Evolutionary conservation across 2,329 filamentous ascomycete species (phyloP).

Genomic region (Clarireedia paspali): DNA sequence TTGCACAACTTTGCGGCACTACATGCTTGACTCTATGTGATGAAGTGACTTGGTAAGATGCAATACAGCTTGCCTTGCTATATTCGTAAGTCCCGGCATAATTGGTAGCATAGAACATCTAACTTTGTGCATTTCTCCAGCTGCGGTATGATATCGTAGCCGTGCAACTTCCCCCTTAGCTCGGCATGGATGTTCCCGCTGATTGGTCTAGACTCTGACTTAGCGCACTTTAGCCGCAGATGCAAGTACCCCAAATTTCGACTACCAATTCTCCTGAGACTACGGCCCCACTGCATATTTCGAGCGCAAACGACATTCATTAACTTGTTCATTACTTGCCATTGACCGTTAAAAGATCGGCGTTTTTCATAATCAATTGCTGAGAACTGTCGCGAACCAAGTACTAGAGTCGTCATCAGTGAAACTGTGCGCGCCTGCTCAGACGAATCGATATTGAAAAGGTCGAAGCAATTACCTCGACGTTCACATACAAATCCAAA

Average conservation of each 20-base stretch:
- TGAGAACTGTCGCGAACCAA: too few relatives aligned
- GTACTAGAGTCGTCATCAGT: too few relatives aligned
- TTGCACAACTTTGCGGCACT: background rate
- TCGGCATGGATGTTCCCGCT: background rate
- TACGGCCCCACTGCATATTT: background rate
- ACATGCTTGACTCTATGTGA: background rate
- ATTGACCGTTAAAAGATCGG: too few relatives aligned
- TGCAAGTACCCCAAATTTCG: slow-evolving; percentile 4
- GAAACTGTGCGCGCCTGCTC: background rate
- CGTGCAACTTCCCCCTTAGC: background rate
- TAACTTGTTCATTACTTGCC: too few relatives aligned
- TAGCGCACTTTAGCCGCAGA: slow-evolving; percentile 1
- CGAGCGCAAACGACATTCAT: background rate
- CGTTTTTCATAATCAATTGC: too few relatives aligned
- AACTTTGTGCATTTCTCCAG: background rate
- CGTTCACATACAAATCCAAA: background rate
- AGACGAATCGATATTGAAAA: background rate
- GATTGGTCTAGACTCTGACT: slow-evolving; percentile 3
- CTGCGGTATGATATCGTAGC: too few relatives aligned
- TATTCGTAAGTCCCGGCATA: too few relatives aligned
- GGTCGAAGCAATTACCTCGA: too few relatives aligned
- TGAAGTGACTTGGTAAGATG: background rate
- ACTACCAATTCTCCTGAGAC: background rate
- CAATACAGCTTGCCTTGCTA: too few relatives aligned
- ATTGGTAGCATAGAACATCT: background rate